Evolutionary conservation across 1,284 basidiomycete species (phyloP).

Genomic region (Cystobasidiaceae sp.): DNA sequence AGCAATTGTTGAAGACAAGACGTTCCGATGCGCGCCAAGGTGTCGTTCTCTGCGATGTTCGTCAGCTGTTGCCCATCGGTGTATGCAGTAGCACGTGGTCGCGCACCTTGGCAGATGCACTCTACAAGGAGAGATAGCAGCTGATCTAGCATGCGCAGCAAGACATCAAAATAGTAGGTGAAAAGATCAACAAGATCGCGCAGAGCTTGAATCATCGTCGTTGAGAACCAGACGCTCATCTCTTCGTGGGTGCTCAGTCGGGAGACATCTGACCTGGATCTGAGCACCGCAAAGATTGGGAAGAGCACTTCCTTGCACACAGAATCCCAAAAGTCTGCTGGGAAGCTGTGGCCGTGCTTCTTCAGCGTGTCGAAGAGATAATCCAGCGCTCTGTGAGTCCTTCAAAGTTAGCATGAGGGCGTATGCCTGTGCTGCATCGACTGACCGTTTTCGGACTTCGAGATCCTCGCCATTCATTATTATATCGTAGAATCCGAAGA

Average conservation of each 20-base stretch:
- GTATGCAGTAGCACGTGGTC: neutral
- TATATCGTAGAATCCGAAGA: constrained; percentile 97
- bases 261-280: constrained; percentile 71
- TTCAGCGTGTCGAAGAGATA: constrained; percentile 93
- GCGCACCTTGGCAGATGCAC: constrained; percentile 94
- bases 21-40: constrained; percentile 93
- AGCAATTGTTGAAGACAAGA: constrained; percentile 94
- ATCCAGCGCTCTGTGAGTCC: constrained; percentile 71
- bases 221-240: constrained; percentile 99
- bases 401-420: neutral
- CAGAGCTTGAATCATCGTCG: constrained; percentile 97
- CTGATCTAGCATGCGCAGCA: constrained; percentile 85
- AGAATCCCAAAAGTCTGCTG: constrained; percentile 95
- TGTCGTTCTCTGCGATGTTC: constrained; percentile 77
- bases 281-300: constrained; percentile 95
- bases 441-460: constrained; percentile 90
- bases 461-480: constrained; percentile 99
- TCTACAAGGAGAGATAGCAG: constrained; percentile 88
- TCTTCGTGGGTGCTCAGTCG: constrained; percentile 95
- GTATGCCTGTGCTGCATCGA: constrained; percentile 35
- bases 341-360: constrained; percentile 77
- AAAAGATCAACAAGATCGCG: constrained; percentile 94
- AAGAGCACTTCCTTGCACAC: constrained; percentile 94
- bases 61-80: constrained; percentile 26
- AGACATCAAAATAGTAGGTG: constrained; percentile 88